These are phyloP conservation scores for Triticum dicoccoides DNA, from an alignment of 176 grass and related monocot genomes.

Conservation along the genomic window DNA sequence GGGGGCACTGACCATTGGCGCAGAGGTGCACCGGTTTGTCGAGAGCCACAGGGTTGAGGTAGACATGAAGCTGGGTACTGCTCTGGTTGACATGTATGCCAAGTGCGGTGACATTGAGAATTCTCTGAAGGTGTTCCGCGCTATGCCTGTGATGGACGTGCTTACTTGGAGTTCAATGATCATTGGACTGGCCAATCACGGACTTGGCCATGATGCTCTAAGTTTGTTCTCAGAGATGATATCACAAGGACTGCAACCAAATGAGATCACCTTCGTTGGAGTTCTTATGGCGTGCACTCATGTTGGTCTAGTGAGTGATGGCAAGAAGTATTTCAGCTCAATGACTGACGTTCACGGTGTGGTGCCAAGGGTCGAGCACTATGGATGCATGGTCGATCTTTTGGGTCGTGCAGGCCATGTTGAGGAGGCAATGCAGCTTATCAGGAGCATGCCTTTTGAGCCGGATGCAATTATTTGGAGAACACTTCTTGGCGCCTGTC, in stretches of 20 bases:
- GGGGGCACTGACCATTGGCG: constrained; percentile 39
- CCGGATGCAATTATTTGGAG: constrained; percentile 69
- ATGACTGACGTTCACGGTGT: constrained; percentile 48
- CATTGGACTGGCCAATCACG: constrained; percentile 64
- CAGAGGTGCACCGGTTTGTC: constrained; percentile 44
- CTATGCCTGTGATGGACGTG: constrained; percentile 47
- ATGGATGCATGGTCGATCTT: constrained; percentile 73
- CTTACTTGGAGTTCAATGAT: constrained; percentile 68
- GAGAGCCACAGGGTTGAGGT: constrained; percentile 30
- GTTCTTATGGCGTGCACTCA: constrained; percentile 61
- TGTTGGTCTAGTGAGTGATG: constrained; percentile 60
- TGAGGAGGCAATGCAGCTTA: constrained; percentile 55
- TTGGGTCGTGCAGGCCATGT: constrained; percentile 59
- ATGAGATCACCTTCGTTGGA: constrained; percentile 64
- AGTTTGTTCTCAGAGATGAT: constrained; percentile 59
- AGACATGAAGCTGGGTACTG: constrained; percentile 66
- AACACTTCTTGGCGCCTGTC: constrained; percentile 68
- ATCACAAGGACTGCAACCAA: constrained; percentile 44
- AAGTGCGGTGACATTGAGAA: constrained; percentile 76
- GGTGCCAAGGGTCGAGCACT: constrained; percentile 54
- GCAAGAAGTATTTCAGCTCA: constrained; percentile 53
- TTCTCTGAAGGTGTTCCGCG: constrained; percentile 28
- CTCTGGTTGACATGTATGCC: constrained; percentile 83
- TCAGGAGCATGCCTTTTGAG: constrained; percentile 52
- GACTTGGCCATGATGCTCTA: constrained; percentile 54